phyloP scores from a whole-genome alignment of 1,139 yeast species.

The Protomyces inouyei region DNA sequence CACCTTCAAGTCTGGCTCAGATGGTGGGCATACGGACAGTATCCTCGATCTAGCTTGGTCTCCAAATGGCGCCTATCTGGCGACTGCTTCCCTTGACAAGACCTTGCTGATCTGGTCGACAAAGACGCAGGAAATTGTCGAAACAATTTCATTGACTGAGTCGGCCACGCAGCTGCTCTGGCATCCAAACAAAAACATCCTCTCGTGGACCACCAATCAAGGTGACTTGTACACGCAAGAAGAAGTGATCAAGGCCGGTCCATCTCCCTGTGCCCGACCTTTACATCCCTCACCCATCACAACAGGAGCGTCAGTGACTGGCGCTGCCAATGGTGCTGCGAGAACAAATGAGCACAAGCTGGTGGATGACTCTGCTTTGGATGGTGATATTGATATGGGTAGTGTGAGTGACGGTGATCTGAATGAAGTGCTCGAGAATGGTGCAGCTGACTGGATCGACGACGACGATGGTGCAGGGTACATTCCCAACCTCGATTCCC shows the following conservation, averaged over 20 bases:
- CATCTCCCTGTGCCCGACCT: slow-evolving; percentile 29
- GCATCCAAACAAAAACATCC: slow-evolving; percentile 41
- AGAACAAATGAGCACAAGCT: slow-evolving; percentile 34
- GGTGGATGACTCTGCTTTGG: slow-evolving; percentile 31
- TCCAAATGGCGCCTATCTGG: slow-evolving; percentile 56
- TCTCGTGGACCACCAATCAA: slow-evolving; percentile 38
- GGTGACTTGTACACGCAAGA: slow-evolving; percentile 39
- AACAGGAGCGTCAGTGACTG: slow-evolving; percentile 36
- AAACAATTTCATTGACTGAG: slow-evolving; percentile 31
- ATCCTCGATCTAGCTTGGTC: slow-evolving; percentile 56
- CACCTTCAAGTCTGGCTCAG: slow-evolving; percentile 10
- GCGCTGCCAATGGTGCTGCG: slow-evolving; percentile 35
- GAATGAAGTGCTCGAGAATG: slow-evolving; percentile 30
- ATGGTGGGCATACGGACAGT: slow-evolving; percentile 40
- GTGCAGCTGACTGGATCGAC: slow-evolving; percentile 45
- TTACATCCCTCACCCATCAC: slow-evolving; percentile 31
- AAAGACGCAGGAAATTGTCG: slow-evolving; percentile 32
- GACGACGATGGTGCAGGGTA: slow-evolving; percentile 58
- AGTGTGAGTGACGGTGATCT: slow-evolving; percentile 37
- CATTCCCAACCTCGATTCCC: slow-evolving; percentile 34
- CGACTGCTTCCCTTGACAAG: slow-evolving; percentile 49
- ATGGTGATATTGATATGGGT: not conserved
- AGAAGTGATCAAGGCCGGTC: slow-evolving; percentile 28
- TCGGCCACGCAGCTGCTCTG: slow-evolving; percentile 35
- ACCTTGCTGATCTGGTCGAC: slow-evolving; percentile 55